A percentile compares a stretch with the other conserved stretches of the same genome.
phyloP scores from a whole-genome alignment of 352 stramenopile genomes.

The Globisporangium radiosum region DNA sequence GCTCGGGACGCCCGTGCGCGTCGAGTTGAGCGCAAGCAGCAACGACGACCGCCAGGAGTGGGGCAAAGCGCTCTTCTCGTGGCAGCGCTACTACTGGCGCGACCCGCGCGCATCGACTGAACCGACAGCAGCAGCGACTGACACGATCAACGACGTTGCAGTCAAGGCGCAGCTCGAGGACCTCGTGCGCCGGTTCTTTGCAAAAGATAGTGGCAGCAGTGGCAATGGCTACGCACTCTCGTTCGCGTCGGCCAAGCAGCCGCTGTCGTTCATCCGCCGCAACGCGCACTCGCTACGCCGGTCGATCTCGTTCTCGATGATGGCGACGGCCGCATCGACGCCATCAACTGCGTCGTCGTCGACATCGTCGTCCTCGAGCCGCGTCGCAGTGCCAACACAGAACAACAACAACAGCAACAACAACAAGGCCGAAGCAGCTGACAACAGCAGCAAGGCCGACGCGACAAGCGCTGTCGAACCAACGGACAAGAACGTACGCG shows the following conservation, averaged over 20 bases:
- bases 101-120: constrained; percentile 28
- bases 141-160: constrained; percentile 10
- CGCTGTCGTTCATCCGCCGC: constrained; percentile 58
- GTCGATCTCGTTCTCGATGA: constrained; percentile 55
- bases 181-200: constrained; percentile 33
- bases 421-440: constrained; percentile 8
- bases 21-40: constrained; percentile 60
- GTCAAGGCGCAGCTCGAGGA: constrained; percentile 41
- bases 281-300: constrained; percentile 61
- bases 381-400: constrained; percentile 7
- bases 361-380: constrained; percentile 24
- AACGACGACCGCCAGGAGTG: constrained; percentile 75
- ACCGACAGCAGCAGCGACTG: neutral
- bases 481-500: constrained; percentile 57
- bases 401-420: constrained; percentile 1
- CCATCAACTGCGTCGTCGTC: constrained; percentile 29
- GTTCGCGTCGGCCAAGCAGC: constrained; percentile 62
- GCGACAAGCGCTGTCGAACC: constrained; percentile 14
- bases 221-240: constrained; percentile 24
- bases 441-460: constrained; percentile 18
- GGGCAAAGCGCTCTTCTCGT: constrained; percentile 82
- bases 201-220: constrained; percentile 14
- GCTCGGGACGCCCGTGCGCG: constrained; percentile 42
- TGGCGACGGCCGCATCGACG: constrained; percentile 30
- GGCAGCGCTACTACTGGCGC: constrained; percentile 85